These are phyloP conservation scores for Diplodia seriata DNA, from an alignment of 2,329 filamentous ascomycete genomes.

Conservation along the genomic window DNA sequence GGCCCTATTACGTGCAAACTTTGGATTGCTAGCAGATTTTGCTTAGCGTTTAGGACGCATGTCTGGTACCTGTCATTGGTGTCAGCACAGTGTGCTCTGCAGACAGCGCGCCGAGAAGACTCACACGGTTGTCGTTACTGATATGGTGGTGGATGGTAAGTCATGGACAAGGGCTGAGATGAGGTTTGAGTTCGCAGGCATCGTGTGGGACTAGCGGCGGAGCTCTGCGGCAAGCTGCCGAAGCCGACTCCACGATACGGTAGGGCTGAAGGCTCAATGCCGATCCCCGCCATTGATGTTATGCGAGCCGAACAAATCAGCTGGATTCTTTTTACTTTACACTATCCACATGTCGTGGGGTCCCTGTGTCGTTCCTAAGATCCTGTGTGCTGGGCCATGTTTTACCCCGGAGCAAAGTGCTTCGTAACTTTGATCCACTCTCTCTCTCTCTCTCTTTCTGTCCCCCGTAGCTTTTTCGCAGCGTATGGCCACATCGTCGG, in stretches of 20 bases:
- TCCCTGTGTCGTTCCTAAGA: background rate
- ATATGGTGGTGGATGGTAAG: background rate
- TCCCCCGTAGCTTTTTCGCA: background rate
- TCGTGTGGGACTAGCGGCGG: constrained; percentile 12
- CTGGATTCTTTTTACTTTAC: background rate
- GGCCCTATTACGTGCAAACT: too few relatives aligned
- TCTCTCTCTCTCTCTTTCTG: background rate
- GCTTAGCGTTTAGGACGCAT: too few relatives aligned
- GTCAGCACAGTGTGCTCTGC: too few relatives aligned
- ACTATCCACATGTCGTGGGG: background rate
- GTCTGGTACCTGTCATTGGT: too few relatives aligned
- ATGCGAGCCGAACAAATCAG: background rate
- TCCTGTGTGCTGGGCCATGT: background rate
- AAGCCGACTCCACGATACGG: constrained; percentile 6
- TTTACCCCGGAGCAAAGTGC: background rate
- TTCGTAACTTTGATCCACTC: background rate
- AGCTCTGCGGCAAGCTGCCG: constrained; percentile 7
- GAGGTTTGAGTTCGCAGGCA: constrained; percentile 4
- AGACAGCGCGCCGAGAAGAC: background rate
- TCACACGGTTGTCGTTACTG: background rate
- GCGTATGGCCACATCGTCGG: background rate
- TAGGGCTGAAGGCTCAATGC: constrained; percentile 9
- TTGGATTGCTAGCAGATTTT: too few relatives aligned
- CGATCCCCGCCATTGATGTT: constrained; percentile 3
- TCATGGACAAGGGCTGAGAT: background rate